Conservation (phyloP, 352 stramenopile species). For the Phytopythium mirpurense region DNA sequence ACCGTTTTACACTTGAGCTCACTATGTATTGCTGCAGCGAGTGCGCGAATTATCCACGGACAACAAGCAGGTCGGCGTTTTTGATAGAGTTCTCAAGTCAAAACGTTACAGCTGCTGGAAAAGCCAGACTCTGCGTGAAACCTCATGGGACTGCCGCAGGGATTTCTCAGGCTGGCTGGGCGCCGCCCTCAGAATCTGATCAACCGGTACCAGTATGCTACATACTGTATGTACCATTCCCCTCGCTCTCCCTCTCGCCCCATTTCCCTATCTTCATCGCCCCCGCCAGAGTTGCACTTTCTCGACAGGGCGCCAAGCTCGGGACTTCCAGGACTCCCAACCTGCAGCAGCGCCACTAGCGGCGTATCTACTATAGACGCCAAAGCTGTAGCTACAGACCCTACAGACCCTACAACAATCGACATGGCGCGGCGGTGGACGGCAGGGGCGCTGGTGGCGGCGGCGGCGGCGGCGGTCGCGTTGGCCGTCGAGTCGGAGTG, state of each 20-base stretch:
- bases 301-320: background rate
- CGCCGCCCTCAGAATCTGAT: background rate
- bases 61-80: background rate
- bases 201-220: too few relatives aligned
- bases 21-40: too few relatives aligned
- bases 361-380: too few relatives aligned
- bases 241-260: background rate
- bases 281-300: background rate
- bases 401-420: too few relatives aligned
- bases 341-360: background rate
- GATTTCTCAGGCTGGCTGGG: background rate
- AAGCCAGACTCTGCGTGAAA: background rate
- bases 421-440: background rate
- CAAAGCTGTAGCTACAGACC: too few relatives aligned
- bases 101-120: too few relatives aligned
- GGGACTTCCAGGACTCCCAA: background rate
- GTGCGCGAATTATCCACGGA: background rate
- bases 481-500: slow-evolving; percentile 27
- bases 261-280: background rate
- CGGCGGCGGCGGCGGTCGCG: slow-evolving; percentile 7
- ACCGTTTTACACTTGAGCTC: too few relatives aligned
- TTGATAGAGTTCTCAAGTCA: too few relatives aligned
- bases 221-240: too few relatives aligned
- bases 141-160: too few relatives aligned
- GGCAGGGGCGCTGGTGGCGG: background rate